Evolutionary conservation across 306 rosid genomes (phyloP).

Genomic region (Arachis stenosperma): DNA sequence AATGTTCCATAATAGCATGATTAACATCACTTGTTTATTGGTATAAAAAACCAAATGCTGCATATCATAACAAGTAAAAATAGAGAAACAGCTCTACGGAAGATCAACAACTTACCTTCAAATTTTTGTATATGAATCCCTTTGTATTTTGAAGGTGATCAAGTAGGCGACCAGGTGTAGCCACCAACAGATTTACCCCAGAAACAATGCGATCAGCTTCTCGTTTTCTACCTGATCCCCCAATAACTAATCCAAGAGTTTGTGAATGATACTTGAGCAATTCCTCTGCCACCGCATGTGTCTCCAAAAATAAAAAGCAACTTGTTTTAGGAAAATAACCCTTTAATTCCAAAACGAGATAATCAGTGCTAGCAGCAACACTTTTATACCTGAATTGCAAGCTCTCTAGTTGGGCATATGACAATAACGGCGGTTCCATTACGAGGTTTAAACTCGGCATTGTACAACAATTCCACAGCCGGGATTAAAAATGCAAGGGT

Average conservation of each 20-base stretch:
- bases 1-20: slow-evolving; percentile 3
- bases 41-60: neutral
- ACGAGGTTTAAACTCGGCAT: slow-evolving; percentile 60
- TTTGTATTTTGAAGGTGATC: slow-evolving; percentile 92
- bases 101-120: slow-evolving; percentile 57
- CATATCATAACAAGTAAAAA: neutral
- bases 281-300: slow-evolving; percentile 91
- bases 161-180: slow-evolving; percentile 95
- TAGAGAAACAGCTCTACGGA: neutral
- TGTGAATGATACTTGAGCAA: slow-evolving; percentile 91
- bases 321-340: neutral
- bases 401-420: slow-evolving; percentile 95
- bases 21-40: neutral
- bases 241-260: slow-evolving; percentile 84
- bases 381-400: slow-evolving; percentile 84
- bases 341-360: neutral
- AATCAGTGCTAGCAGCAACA: neutral
- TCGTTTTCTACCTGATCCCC: slow-evolving; percentile 82
- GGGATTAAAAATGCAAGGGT: slow-evolving; percentile 94
- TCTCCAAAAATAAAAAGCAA: slow-evolving; percentile 46
- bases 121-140: slow-evolving; percentile 72
- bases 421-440: slow-evolving; percentile 84
- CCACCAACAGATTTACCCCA: slow-evolving; percentile 87
- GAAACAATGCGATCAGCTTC: slow-evolving; percentile 87
- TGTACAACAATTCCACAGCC: slow-evolving; percentile 76